A percentile compares a stretch with the other conserved stretches of the same genome.
Conservation (phyloP, 148 eudicot genomes). For the Dysphania ambrosioides region DNA sequence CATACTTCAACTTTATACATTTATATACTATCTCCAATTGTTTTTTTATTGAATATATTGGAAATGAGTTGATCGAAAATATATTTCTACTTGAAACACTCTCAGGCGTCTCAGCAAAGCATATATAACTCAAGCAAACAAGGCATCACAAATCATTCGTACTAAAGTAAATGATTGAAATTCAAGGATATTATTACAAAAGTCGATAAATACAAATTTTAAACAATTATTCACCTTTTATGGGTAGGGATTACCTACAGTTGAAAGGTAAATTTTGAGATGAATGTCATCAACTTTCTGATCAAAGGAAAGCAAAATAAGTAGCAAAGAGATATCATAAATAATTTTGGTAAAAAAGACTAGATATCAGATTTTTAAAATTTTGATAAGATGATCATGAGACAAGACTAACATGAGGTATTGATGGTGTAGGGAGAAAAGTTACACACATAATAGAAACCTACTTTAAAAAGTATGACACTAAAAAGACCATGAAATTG, state of each 20-base stretch:
- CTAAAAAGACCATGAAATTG: slow-evolving; percentile 8
- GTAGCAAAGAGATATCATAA: not conserved
- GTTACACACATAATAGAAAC: slow-evolving; percentile 19
- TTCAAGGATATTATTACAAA: too few species aligned
- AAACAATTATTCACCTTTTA: too few species aligned
- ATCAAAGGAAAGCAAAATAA: not conserved
- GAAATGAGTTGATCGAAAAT: too few species aligned
- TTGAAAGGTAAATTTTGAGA: not conserved
- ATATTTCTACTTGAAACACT: too few species aligned
- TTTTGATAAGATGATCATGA: slow-evolving; percentile 20
- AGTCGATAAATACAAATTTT: not conserved
- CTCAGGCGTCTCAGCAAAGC: too few species aligned
- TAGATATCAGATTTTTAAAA: not conserved
- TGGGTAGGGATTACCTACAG: too few species aligned
- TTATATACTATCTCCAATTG: too few species aligned
- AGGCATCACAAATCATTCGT: too few species aligned
- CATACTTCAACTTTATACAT: too few species aligned
- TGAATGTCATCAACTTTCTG: not conserved
- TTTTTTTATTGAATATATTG: too few species aligned
- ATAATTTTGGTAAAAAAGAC: not conserved
- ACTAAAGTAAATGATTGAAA: too few species aligned
- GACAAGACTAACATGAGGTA: slow-evolving; percentile 31
- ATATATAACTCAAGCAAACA: too few species aligned
- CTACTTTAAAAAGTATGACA: slow-evolving; percentile 20
- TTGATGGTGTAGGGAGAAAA: slow-evolving; percentile 31